These are phyloP conservation scores for Yarrowia hollandica DNA, from an alignment of 805 yeast genomes.

Conservation along the genomic window DNA sequence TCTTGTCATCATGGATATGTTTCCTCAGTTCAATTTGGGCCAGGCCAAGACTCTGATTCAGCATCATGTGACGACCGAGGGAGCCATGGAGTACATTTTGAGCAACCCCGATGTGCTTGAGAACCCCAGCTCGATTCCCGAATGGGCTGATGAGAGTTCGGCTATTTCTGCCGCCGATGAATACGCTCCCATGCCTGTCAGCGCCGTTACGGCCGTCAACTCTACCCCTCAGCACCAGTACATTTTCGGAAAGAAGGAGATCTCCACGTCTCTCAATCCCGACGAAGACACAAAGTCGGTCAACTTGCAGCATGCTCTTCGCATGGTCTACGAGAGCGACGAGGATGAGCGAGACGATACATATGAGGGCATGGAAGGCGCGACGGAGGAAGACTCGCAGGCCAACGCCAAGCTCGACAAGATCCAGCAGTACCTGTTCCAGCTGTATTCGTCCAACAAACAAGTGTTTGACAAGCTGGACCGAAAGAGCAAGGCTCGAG, in stretches of 20 bases:
- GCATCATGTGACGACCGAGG: conserved; percentile 53
- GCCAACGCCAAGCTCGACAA: conserved; percentile 44
- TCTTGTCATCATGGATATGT: conserved; percentile 54
- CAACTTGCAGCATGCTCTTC: conserved; percentile 36
- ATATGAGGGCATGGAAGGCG: conserved; percentile 42
- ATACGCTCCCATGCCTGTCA: conserved; percentile 1
- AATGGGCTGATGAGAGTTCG: neutral
- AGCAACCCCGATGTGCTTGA: conserved; percentile 57
- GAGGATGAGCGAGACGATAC: conserved; percentile 83
- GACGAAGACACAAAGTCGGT: conserved; percentile 29
- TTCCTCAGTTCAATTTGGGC: conserved; percentile 58
- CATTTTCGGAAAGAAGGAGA: conserved; percentile 34
- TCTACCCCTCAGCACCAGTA: conserved; percentile 38
- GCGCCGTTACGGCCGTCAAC: conserved; percentile 6
- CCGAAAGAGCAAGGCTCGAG: conserved; percentile 55
- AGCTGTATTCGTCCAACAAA: conserved; percentile 53
- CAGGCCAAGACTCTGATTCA: conserved; percentile 53
- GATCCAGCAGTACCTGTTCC: conserved; percentile 59
- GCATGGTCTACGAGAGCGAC: conserved; percentile 66
- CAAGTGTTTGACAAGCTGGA: conserved; percentile 49
- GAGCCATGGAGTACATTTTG: conserved; percentile 56
- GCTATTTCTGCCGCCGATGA: neutral
- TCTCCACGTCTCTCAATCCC: conserved; percentile 33
- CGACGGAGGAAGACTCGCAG: conserved; percentile 36
- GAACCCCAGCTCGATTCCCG: conserved; percentile 30